These are phyloP conservation scores for Chaetoceros tenuissimus DNA, from an alignment of 108 stramenopile species.

Conservation along the genomic window DNA sequence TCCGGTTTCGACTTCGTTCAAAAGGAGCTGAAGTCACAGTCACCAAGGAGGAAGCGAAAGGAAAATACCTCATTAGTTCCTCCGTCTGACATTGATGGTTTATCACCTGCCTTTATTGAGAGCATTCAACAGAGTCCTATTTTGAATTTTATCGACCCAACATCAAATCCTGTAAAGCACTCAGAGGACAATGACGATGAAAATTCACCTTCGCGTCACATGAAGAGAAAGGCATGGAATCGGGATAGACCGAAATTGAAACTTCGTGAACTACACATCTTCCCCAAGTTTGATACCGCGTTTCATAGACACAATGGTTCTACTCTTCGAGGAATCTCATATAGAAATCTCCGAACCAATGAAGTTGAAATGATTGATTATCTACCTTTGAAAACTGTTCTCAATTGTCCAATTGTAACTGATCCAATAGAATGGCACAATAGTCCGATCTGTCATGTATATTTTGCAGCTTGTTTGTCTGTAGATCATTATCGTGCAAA, in stretches of 20 bases:
- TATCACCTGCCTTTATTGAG: too few relatives aligned
- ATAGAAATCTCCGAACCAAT: conserved; percentile 41
- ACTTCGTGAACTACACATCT: conserved; percentile 23
- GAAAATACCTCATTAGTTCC: too few relatives aligned
- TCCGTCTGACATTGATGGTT: too few relatives aligned
- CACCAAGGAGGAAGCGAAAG: too few relatives aligned
- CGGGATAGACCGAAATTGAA: neutral
- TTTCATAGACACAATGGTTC: conserved; percentile 39
- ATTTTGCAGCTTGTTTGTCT: conserved; percentile 55
- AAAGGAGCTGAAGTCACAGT: too few relatives aligned
- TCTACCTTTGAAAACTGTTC: conserved; percentile 35
- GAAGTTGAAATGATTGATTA: conserved; percentile 24
- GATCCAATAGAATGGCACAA: conserved; percentile 70
- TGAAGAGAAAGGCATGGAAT: neutral
- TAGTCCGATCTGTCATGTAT: conserved; percentile 69
- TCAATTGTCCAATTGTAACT: conserved; percentile 21
- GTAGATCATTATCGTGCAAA: conserved; percentile 66
- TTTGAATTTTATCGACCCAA: too few relatives aligned
- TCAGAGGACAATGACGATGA: too few relatives aligned
- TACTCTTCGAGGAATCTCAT: conserved; percentile 48
- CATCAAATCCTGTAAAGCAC: too few relatives aligned
- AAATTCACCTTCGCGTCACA: conserved; percentile 10
- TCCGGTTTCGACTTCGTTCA: too few relatives aligned
- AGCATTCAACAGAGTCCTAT: too few relatives aligned
- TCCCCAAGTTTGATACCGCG: conserved; percentile 31